phyloP scores from a whole-genome alignment of 2,329 filamentous ascomycete genomes.

The Fusarium camptoceras region DNA sequence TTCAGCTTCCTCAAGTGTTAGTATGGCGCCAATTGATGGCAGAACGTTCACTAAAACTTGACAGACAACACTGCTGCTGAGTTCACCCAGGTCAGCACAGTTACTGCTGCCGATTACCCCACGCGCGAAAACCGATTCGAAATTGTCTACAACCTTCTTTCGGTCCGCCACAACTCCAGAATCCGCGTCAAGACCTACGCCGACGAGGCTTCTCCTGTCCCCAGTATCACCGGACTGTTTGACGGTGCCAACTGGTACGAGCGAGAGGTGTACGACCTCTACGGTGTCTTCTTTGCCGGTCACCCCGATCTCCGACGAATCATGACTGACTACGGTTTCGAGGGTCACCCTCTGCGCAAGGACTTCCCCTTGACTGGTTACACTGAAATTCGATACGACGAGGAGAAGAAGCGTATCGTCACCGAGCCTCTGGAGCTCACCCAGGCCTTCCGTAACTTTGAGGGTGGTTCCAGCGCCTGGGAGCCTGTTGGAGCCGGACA shows the following conservation, averaged over 20 bases:
- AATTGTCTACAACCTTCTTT: conserved; percentile 96
- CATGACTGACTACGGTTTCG: conserved; percentile 99
- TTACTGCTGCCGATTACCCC: conserved; percentile 96
- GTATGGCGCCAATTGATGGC: conserved; percentile 30
- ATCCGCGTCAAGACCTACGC: conserved; percentile 99
- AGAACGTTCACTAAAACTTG: conserved; percentile 13
- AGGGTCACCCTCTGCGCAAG: conserved; percentile 96
- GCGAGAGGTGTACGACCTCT: conserved; percentile 96
- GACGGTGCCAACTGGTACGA: conserved; percentile 99
- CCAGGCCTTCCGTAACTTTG: conserved; percentile 98
- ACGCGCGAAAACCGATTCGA: conserved; percentile 97
- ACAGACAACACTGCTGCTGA: conserved; percentile 94
- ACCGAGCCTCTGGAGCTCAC: conserved; percentile 97
- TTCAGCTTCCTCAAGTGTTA: conserved; percentile 91
- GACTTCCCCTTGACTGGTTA: conserved; percentile 98
- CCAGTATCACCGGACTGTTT: conserved; percentile 85
- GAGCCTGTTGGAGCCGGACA: conserved; percentile 75
- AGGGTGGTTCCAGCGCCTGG: conserved; percentile 82
- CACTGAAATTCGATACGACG: conserved; percentile 97
- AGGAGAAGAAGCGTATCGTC: conserved; percentile 99
- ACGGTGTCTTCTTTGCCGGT: conserved; percentile 94
- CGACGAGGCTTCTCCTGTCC: conserved; percentile 93
- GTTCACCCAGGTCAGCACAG: conserved; percentile 91
- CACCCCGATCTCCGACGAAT: conserved; percentile 97
- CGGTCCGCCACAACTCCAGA: conserved; percentile 94